Base-by-base conservation (phyloP, 441 rosid species). In the Gossypium trilobum region DNA sequence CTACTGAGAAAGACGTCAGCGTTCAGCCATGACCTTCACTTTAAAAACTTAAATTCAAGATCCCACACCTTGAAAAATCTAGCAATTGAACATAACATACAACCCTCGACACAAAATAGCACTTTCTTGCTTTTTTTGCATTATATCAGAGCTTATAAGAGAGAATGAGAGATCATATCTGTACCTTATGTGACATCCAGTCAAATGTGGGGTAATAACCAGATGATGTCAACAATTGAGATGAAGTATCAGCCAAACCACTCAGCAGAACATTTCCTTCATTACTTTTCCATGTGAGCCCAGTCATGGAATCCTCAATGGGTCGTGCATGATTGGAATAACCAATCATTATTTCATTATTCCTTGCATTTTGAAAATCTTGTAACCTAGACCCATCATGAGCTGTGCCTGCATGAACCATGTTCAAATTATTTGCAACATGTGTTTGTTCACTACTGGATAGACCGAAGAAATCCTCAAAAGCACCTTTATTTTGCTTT, bases 151-250 rank as follows among this genome's bases (percentile, higher is more conserved):
- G 56, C 56, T 36, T 64, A 64, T 50, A 52, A 33, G 36, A 52
- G 23, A 54, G 25, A 27, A 52, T 51, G 36, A 52, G 36, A 54
- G 39, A 17, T 19, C 16, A 64, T 14, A n/a, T 39, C 25, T 74
- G n/a, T 84, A 85, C 91, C 91, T 84, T 84, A 76, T 81, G 78
- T 13, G 86, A 39, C 73, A 77, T 67, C 54, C 68, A 22, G 19
- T 72, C 81, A 52, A 74, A 82, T 55, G 83, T 11, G 11, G 86
- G 84, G 62, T 82, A 81, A 75, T 76, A 61, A 56, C 74, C 74
- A 33, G 85, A 73, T 57, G 85, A 72, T 67, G 76, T 84, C 61
- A 73, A 75, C n/a, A 73, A 46, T 51, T 63, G 77, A 69, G 85
- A 73, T 48, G 89, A 74, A 22, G 78, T 68, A 75, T 79, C 82